Evolutionary conservation across 495 filamentous ascomycete species (phyloP).

Genomic region (Talaromyces borbonicus): DNA sequence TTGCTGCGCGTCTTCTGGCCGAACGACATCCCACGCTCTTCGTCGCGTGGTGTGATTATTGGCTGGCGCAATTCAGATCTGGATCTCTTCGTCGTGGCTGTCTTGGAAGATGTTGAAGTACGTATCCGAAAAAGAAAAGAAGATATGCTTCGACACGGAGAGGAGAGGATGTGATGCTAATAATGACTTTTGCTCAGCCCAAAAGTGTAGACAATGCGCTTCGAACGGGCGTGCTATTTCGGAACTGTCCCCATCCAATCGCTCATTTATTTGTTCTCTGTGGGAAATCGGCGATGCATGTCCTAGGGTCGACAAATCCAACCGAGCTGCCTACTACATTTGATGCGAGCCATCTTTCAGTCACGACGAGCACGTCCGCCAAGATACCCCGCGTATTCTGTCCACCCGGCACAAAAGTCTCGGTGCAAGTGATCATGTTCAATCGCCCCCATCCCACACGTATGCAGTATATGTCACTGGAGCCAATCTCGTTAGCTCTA

Average conservation of each 20-base stretch:
- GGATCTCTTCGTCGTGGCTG: constrained; percentile 81
- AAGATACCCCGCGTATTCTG: constrained; percentile 65
- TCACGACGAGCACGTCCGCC: constrained; percentile 45
- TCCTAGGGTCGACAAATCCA: constrained; percentile 71
- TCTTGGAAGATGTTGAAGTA: constrained; percentile 88
- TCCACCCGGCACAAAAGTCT: constrained; percentile 45
- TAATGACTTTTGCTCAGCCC: constrained; percentile 29
- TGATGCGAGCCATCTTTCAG: constrained; percentile 62
- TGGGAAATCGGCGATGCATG: constrained; percentile 70
- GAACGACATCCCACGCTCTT: constrained; percentile 65
- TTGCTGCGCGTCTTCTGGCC: constrained; percentile 98
- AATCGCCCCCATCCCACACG: constrained; percentile 72
- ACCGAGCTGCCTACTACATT: constrained; percentile 37
- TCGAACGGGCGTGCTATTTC: constrained; percentile 70
- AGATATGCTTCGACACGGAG: too few species aligned
- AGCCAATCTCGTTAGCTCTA: constrained; percentile 79
- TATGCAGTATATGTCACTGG: constrained; percentile 95
- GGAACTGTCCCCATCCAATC: constrained; percentile 73
- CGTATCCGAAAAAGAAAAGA: constrained; percentile 28
- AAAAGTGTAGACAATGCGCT: constrained; percentile 82
- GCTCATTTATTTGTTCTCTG: constrained; percentile 74
- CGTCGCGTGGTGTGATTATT: constrained; percentile 72
- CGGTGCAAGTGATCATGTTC: constrained; percentile 81
- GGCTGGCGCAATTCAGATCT: constrained; percentile 91
- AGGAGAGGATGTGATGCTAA: too few species aligned